Conservation (phyloP, 805 yeast genomes). For the Tetrapisispora iriomotensis region DNA sequence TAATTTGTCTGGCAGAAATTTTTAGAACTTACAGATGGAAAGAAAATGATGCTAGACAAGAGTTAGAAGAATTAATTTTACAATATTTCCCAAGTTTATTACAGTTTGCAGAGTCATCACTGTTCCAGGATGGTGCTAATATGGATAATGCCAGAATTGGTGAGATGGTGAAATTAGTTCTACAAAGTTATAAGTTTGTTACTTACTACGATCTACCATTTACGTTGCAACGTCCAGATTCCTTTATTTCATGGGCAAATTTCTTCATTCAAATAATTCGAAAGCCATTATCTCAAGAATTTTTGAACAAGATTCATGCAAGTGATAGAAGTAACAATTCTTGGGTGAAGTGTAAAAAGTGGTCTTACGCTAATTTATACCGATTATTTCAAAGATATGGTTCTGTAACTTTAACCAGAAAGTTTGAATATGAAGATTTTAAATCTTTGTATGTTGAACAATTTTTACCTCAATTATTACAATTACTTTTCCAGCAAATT, state of each 20-base stretch:
- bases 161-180: slow-evolving; percentile 62
- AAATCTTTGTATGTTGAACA: slow-evolving; percentile 42
- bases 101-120: slow-evolving; percentile 49
- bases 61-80: slow-evolving; percentile 44
- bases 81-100: slow-evolving; percentile 59
- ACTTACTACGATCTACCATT: slow-evolving; percentile 65
- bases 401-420: slow-evolving; percentile 36
- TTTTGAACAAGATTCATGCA: slow-evolving; percentile 35
- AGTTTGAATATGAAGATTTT: slow-evolving; percentile 53
- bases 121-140: slow-evolving; percentile 31
- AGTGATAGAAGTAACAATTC: slow-evolving; percentile 48
- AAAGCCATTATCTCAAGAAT: slow-evolving; percentile 35
- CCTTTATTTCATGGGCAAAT: slow-evolving; percentile 58
- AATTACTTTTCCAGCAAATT: slow-evolving; percentile 53
- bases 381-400: slow-evolving; percentile 68
- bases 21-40: slow-evolving; percentile 65
- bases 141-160: slow-evolving; percentile 36
- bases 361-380: slow-evolving; percentile 75
- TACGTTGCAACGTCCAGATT: slow-evolving; percentile 44
- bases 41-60: slow-evolving; percentile 43
- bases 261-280: slow-evolving; percentile 61
- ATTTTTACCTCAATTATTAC: slow-evolving; percentile 65
- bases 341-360: slow-evolving; percentile 73
- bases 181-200: slow-evolving; percentile 71
- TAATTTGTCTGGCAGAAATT: slow-evolving; percentile 61